Base-by-base conservation (phyloP, 352 stramenopile species). In the Pythium sp. region DNA sequence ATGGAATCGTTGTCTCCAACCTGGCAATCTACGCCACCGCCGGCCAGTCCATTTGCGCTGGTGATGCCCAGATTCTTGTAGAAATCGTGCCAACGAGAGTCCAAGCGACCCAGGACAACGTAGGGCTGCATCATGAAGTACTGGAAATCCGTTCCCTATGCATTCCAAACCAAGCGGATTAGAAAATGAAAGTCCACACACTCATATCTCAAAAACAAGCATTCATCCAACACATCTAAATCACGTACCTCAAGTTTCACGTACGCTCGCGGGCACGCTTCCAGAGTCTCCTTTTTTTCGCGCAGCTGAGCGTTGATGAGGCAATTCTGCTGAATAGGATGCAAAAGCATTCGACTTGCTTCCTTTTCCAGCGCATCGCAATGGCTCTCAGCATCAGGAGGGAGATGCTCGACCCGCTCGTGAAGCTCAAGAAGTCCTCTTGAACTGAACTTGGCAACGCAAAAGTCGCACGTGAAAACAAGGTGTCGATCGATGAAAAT, bases 101-200 rank as follows among this genome's bases (percentile, higher is more conserved):
- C 65, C 67, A 96, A 73, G 18, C 88, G 82, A 22, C 88, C 88
- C 30, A 96, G 77, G 9, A 92, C 74, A 14, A 87, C 71, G 28
- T 79, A 81, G 2, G 86, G 73, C 46, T 92, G 72, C 34, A 94
- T 76, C 53, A 95, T 77, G 62, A 85, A 94, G 56, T 84, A 94
- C 64, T 85, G 73, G 41, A 93, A 91, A 18, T 77, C 69, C 28
- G 51, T 58, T 34, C 84, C 84, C 78, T 92, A 7, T 14, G 34
- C 12, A 30, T 24, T 49, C 8, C 11, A 57, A 43, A 38, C 8
- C 15, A n/a, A 4, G 59, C 15, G 59, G 41, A 67, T 62, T 12
- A 68, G 62, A 26, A 55, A 26, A 20, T 22, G 28, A 26, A 11
- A 68, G 51, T 11, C 34, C 24, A n/a, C 15, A 43, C 18, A n/a